phyloP scores from a whole-genome alignment of 225 moss, liverwort and hornwort genomes.

The Anthoceros angustus region DNA sequence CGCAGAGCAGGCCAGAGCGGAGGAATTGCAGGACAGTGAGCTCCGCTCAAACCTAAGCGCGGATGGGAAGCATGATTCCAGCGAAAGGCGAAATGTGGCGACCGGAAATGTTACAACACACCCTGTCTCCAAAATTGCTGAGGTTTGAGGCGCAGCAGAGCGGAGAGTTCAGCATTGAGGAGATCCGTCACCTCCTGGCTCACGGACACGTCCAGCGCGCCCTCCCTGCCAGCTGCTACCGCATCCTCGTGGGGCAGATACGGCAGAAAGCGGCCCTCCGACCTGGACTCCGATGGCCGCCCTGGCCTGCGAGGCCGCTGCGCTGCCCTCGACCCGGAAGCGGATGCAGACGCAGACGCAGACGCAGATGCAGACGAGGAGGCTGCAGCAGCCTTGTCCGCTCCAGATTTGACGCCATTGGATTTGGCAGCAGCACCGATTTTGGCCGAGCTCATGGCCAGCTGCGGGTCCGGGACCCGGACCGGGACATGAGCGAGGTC shows the following conservation, averaged over 20 bases:
- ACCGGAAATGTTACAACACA: slow-evolving; percentile 8
- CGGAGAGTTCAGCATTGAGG: slow-evolving; percentile 63
- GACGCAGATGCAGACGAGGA: too few relatives aligned
- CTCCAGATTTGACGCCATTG: neutral
- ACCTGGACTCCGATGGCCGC: neutral
- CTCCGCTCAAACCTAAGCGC: too few relatives aligned
- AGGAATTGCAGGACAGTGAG: neutral
- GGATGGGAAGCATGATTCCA: neutral
- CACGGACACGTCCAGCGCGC: slow-evolving; percentile 66
- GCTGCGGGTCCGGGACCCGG: neutral
- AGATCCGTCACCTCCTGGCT: slow-evolving; percentile 79
- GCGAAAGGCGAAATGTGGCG: too few relatives aligned
- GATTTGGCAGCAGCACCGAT: neutral
- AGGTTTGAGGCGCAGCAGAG: slow-evolving; percentile 54
- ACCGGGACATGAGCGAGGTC: neutral
- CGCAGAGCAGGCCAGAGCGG: slow-evolving; percentile 8
- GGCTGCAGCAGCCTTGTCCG: neutral
- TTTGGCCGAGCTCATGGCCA: slow-evolving; percentile 6
- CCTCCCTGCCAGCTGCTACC: slow-evolving; percentile 61
- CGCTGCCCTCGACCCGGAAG: neutral
- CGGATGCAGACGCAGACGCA: too few relatives aligned
- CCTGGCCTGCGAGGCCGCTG: neutral
- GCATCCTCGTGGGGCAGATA: slow-evolving; percentile 98
- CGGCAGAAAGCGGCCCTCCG: slow-evolving; percentile 47
- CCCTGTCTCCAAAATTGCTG: slow-evolving; percentile 80